Evolutionary conservation across 768 basidiomycete species (phyloP).

Genomic region (Coprinopsis strossmayeri): DNA sequence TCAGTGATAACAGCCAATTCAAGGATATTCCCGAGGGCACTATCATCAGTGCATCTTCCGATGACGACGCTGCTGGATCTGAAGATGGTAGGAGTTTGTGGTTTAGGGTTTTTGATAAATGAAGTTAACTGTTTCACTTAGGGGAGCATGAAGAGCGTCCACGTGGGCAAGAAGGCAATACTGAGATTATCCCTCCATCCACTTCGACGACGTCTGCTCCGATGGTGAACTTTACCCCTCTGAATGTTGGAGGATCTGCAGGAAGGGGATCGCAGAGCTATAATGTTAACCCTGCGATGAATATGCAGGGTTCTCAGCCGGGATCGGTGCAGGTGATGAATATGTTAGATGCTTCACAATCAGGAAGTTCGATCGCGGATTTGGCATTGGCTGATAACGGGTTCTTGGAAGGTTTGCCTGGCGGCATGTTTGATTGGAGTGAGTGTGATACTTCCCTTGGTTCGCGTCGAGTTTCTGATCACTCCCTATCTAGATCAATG

Average conservation of each 20-base stretch:
- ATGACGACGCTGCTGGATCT: slow-evolving; percentile 30
- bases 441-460: slow-evolving; percentile 20
- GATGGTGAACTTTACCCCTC: slow-evolving; percentile 54
- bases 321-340: slow-evolving; percentile 70
- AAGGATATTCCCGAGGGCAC: slow-evolving; percentile 50
- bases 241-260: slow-evolving; percentile 23
- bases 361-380: slow-evolving; percentile 50
- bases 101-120: background rate
- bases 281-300: slow-evolving; percentile 78
- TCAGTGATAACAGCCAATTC: slow-evolving; percentile 36
- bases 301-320: slow-evolving; percentile 31
- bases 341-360: slow-evolving; percentile 55
- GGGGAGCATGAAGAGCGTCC: background rate
- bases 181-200: slow-evolving; percentile 5
- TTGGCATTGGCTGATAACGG: slow-evolving; percentile 61
- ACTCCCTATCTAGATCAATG: slow-evolving; percentile 53
- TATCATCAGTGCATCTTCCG: slow-evolving; percentile 41
- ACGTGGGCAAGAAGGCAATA: background rate
- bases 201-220: slow-evolving; percentile 23
- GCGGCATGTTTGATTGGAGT: slow-evolving; percentile 88
- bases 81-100: slow-evolving; percentile 35
- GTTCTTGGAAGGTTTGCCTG: slow-evolving; percentile 74
- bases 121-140: slow-evolving; percentile 3
- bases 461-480: slow-evolving; percentile 1
- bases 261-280: slow-evolving; percentile 22